Base-by-base conservation (phyloP, 208 protist species). In the Angomonas desouzai region DNA sequence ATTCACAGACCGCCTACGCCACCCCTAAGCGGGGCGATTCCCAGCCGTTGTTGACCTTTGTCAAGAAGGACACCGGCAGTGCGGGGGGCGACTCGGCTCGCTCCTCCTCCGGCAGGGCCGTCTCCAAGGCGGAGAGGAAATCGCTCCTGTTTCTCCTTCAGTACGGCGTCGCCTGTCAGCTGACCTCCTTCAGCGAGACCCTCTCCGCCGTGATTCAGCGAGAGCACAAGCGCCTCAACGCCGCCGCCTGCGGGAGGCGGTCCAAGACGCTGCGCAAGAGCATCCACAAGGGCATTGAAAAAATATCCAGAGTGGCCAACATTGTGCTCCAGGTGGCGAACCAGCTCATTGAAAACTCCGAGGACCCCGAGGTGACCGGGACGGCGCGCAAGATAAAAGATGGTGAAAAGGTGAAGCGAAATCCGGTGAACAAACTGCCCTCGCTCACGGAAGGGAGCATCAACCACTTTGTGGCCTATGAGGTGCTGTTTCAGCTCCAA, bases 401-500 rank as follows among this genome's bases (percentile, higher is more conserved):
- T 2, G 61, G 64, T 25, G 61, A 58, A 2, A 64, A 40, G 43
- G 47, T 72, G 59, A 77, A 60, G 74, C 69, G 74, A 45, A 92
- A 90, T 53, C 77, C 86, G 1, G 76, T 83, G 34, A 91, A 91
- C 74, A 82, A 84, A 53, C 73, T 93, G 32, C 77, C 81, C 4
- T 16, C 57, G 1, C 77, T 86, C 4, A 61, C 67, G 22, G 66
- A 81, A 9, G 76, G 75, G 33, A 92, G 74, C 34, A 70, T 91
- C 0, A 79, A 67, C 0, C 66, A 92, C 61, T 92, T 81, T 67
- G 58, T 91, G 29, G 71, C 80, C 63, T 92, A 90, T 73, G 75
- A 92, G 20, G 86, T 93, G 10, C 69, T 96, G 20, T 96, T 87
- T 61, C 89, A 96, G 55, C 66, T 96, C 23, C 86, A 96, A 62